Evolutionary conservation across 2,329 filamentous ascomycete species (phyloP).

Genomic region (Delphinella strobiligena): DNA sequence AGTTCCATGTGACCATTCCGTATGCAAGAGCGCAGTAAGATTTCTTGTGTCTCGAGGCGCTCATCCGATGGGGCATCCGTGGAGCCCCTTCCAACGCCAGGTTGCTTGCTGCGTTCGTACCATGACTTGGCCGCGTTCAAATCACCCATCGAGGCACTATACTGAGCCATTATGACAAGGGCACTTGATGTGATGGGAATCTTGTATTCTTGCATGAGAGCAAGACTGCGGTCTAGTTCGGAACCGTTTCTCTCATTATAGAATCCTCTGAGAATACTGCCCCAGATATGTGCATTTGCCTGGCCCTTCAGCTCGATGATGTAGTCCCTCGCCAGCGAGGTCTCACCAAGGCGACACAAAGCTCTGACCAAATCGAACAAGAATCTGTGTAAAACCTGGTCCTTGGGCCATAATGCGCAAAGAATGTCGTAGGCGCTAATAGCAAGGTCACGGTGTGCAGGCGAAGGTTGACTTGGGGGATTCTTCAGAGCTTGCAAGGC

Average conservation of each 20-base stretch:
- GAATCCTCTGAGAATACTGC: conserved; percentile 41
- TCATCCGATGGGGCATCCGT: too few relatives aligned
- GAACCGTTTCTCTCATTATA: conserved; percentile 46
- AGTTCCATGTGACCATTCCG: conserved; percentile 46
- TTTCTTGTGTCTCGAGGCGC: conserved; percentile 24
- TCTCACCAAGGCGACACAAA: not conserved
- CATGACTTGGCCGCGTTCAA: conserved; percentile 53
- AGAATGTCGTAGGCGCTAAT: conserved; percentile 20
- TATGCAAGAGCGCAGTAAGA: conserved; percentile 12
- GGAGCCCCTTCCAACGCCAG: too few relatives aligned
- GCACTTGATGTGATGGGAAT: not conserved
- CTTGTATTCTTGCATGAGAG: conserved; percentile 34
- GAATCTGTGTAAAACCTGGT: too few relatives aligned
- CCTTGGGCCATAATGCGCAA: too few relatives aligned
- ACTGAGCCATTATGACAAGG: conserved; percentile 41
- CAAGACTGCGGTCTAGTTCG: conserved; percentile 45
- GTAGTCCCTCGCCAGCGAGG: not conserved
- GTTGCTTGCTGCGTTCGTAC: conserved; percentile 44
- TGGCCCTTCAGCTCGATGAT: too few relatives aligned
- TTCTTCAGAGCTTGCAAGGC: not conserved
- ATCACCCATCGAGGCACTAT: conserved; percentile 48
- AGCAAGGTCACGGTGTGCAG: conserved; percentile 28
- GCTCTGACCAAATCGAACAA: too few relatives aligned
- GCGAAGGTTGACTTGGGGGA: not conserved
- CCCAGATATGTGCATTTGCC: conserved; percentile 7